Percentiles rank a stretch among this genome's conserved stretches.
phyloP scores from a whole-genome alignment of 164 flowering plant species.

The Warburgia ugandensis region DNA sequence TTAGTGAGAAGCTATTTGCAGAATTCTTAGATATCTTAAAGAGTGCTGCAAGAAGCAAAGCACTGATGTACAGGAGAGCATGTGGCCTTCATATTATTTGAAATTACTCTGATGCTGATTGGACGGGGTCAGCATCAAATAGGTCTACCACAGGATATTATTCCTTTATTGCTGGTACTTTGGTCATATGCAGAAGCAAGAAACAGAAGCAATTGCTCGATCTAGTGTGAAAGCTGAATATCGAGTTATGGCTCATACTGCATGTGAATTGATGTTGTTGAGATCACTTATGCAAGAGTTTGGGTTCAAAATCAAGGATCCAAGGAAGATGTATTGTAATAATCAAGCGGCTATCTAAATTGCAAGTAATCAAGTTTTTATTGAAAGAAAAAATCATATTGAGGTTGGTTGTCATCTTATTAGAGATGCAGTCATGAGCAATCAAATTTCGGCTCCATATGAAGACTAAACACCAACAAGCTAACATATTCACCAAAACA shows the following conservation, averaged over 20 bases:
- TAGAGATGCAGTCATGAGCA: too few relatives aligned
- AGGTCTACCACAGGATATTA: background rate
- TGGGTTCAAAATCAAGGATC: background rate
- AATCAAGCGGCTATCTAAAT: background rate
- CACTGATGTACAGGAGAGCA: too few relatives aligned
- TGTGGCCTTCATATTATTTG: too few relatives aligned
- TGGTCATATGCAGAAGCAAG: background rate
- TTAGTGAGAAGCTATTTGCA: too few relatives aligned
- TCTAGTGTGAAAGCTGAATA: background rate
- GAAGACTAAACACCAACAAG: too few relatives aligned
- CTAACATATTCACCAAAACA: too few relatives aligned
- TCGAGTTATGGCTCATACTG: background rate
- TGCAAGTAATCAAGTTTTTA: background rate
- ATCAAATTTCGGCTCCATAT: too few relatives aligned
- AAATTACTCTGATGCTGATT: too few relatives aligned
- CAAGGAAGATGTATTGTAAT: background rate
- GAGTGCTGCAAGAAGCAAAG: too few relatives aligned
- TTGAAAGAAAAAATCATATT: background rate
- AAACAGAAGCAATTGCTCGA: background rate
- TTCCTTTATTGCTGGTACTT: background rate
- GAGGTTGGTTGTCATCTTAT: background rate
- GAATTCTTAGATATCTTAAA: too few relatives aligned
- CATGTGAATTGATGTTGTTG: background rate
- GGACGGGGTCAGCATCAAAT: too few relatives aligned
- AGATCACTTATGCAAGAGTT: background rate